These are phyloP conservation scores for Talaromyces thailandensis DNA, from an alignment of 495 filamentous ascomycete genomes.

Conservation along the genomic window DNA sequence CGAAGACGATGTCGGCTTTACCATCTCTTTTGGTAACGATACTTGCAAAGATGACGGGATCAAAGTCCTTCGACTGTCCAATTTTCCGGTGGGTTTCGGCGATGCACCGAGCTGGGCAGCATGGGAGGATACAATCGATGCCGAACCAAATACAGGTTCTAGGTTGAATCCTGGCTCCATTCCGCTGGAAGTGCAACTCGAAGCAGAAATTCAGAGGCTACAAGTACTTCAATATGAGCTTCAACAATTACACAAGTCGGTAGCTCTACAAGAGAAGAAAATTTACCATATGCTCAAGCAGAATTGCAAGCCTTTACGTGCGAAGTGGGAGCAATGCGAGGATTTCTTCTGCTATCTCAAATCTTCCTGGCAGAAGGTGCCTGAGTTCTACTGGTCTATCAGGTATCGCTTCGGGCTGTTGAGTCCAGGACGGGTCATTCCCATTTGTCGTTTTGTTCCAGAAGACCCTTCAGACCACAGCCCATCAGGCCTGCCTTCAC, in stretches of 20 bases:
- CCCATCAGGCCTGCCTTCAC: not conserved
- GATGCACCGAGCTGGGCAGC: not conserved
- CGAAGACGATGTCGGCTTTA: constrained; percentile 27
- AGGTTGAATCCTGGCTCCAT: not conserved
- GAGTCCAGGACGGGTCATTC: constrained; percentile 1
- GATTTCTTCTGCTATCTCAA: constrained; percentile 10
- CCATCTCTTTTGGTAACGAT: constrained; percentile 33
- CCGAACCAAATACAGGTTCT: not conserved
- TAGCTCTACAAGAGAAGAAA: constrained; percentile 6
- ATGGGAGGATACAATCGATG: not conserved
- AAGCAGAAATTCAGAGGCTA: not conserved
- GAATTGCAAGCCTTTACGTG: constrained; percentile 1
- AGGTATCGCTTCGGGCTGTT: constrained; percentile 10
- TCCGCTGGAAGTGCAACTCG: not conserved
- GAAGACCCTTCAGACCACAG: not conserved
- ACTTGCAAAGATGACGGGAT: constrained; percentile 15
- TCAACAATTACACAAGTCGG: not conserved
- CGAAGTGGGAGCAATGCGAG: constrained; percentile 11
- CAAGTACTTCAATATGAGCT: constrained; percentile 4
- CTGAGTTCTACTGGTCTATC: constrained; percentile 18
- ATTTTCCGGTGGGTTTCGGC: not conserved
- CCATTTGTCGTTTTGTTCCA: not conserved
- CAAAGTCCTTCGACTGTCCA: constrained; percentile 24
- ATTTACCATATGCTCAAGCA: constrained; percentile 8
- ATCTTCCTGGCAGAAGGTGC: constrained; percentile 7